Evolutionary conservation across 1,284 basidiomycete species (phyloP), one percentile per base, ranked within the genome.

Genomic region (Phaffia rhodozyma): DNA sequence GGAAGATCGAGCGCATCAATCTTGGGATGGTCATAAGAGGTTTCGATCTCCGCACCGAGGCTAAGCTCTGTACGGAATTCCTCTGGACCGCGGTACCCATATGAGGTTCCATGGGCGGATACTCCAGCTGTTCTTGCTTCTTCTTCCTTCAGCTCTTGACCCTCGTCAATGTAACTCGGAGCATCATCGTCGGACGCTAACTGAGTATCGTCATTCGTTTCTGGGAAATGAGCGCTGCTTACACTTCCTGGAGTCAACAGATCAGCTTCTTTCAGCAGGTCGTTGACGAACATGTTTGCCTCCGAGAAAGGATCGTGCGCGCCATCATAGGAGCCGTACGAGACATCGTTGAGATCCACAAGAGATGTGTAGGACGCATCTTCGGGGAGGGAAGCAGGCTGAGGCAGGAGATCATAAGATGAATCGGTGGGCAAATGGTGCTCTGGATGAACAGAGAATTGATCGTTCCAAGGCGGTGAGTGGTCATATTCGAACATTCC

Each of bases 1-100:
- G 60, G 60, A 38, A 54, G 56, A 55, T 57, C 55, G 48, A 38
- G 25, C 25, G 58, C 47, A 50, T 53, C 38, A 11, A 58, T 30
- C 30, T 47, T 58, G 21, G 61, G 58, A 43, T 30, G 61, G 43
- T 16, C 23, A 58, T 48, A 6, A 21, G 21, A 34, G 34, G 29
- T 43, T n/a, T 62, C 53, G 11, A 54, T n/a, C 21, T 38, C 30
- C 38, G 51, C 20, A 16, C 51, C 49, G 29, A 38, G 21, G 49
- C 56, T 1, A 27, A 51, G 23, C 34, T 48, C 38, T 16, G 30
- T 43, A 43, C 16, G 38, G 13, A 43, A 43, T 43, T 11, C 38
- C 38, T 43, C 38, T 16, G 38, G 23, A 29, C 54, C n/a, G 6
- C 32, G 11, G 29, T 30, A n/a, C 1, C n/a, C 23, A 30, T n/a